Conservation (phyloP, 1,284 basidiomycete species). For the Pterulicium gracile region DNA sequence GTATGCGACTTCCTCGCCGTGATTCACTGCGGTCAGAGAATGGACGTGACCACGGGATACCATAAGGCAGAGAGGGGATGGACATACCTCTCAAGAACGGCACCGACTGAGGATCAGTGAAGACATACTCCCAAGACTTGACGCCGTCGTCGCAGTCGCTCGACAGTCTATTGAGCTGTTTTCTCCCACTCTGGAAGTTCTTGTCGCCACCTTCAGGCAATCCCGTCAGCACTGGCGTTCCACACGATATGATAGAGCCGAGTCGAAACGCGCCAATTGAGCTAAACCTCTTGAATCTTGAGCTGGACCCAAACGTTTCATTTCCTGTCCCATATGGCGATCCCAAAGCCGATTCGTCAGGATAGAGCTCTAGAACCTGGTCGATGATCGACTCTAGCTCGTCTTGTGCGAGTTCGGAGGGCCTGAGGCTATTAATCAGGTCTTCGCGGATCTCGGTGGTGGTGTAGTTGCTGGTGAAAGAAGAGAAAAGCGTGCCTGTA, state of each 20-base stretch:
- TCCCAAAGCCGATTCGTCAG: slow-evolving; percentile 18
- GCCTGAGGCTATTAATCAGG: slow-evolving; percentile 9
- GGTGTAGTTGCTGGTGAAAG: slow-evolving; percentile 10
- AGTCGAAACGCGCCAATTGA: slow-evolving; percentile 12
- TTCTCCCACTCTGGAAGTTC: slow-evolving; percentile 11
- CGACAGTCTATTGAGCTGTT: too few species aligned
- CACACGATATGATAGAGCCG: not conserved
- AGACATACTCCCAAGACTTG: slow-evolving; percentile 12
- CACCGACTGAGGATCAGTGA: slow-evolving; percentile 4
- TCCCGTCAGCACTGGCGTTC: not conserved
- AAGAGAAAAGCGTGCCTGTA: slow-evolving; percentile 13
- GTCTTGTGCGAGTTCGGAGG: slow-evolving; percentile 6
- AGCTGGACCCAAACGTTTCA: slow-evolving; percentile 18
- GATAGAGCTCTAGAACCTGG: slow-evolving; percentile 17
- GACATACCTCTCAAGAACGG: slow-evolving; percentile 10
- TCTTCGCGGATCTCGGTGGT: slow-evolving; percentile 10
- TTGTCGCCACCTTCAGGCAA: slow-evolving; percentile 14
- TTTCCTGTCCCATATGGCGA: slow-evolving; percentile 22
- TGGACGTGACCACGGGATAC: not conserved
- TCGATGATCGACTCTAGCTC: slow-evolving; percentile 7
- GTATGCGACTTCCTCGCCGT: slow-evolving; percentile 18
- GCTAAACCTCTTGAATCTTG: slow-evolving; percentile 17
- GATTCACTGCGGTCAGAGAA: slow-evolving; percentile 13
- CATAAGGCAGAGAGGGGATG: not conserved
- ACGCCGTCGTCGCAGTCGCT: slow-evolving; percentile 14